Evolutionary conservation across 2,329 filamentous ascomycete genomes (phyloP).

Genomic region (Phialocephala subalpina): DNA sequence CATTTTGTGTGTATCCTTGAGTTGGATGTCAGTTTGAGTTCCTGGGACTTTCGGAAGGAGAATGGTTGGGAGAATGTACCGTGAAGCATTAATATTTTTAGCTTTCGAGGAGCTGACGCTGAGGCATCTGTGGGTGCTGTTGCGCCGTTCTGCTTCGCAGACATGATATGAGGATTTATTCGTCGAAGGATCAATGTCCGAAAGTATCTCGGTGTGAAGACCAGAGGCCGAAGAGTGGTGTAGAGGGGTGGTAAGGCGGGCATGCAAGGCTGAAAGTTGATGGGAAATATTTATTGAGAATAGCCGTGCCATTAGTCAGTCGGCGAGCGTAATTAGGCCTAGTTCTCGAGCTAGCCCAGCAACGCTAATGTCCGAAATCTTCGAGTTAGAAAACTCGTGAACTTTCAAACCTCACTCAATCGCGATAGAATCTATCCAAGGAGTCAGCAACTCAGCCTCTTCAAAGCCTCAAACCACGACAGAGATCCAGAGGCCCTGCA

Average conservation of each 20-base stretch:
- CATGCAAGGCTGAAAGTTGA: conserved; percentile 24
- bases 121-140: conserved; percentile 9
- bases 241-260: conserved; percentile 9
- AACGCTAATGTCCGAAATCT: too few relatives aligned
- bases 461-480: too few relatives aligned
- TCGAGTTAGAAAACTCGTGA: too few relatives aligned
- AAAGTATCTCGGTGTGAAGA: background rate
- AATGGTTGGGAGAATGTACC: conserved; percentile 52
- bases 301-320: too few relatives aligned
- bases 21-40: background rate
- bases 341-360: too few relatives aligned
- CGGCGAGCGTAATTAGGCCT: too few relatives aligned
- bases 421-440: too few relatives aligned
- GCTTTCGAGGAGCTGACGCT: conserved; percentile 29
- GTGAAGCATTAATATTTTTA: conserved; percentile 82
- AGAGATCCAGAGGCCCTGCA: too few relatives aligned
- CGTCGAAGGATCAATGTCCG: background rate
- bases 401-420: too few relatives aligned
- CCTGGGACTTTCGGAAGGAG: background rate
- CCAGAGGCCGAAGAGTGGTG: background rate
- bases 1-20: conserved; percentile 88
- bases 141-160: conserved; percentile 21
- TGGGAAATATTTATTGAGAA: conserved; percentile 15
- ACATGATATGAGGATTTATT: conserved; percentile 10
- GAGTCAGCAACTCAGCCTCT: too few relatives aligned